These are phyloP conservation scores for Dioszegia crocea DNA, from an alignment of 768 basidiomycete species.

Conservation along the genomic window DNA sequence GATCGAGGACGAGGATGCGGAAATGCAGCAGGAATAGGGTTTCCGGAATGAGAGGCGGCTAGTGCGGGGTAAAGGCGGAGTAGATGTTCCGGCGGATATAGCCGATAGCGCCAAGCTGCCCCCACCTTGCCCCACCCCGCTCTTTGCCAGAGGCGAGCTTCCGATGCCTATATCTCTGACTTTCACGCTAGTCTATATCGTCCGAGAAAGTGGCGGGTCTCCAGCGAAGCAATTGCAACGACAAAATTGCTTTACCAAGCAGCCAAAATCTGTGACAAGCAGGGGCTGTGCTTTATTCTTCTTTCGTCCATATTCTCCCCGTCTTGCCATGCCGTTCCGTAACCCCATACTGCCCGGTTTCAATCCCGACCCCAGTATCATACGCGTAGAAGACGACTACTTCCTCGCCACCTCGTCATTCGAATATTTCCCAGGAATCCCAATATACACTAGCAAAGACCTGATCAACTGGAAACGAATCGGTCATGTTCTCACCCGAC, in stretches of 20 bases:
- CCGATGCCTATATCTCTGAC: neutral
- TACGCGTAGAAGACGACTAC: constrained; percentile 14
- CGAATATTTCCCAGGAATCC: constrained; percentile 27
- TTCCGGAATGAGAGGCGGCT: too few relatives aligned
- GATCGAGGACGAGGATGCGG: too few relatives aligned
- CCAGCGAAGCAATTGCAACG: too few relatives aligned
- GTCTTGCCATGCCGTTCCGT: neutral
- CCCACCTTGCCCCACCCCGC: neutral
- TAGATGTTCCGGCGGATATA: too few relatives aligned
- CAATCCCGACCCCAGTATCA: constrained; percentile 35
- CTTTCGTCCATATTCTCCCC: too few relatives aligned
- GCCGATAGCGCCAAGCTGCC: too few relatives aligned
- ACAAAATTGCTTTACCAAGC: too few relatives aligned
- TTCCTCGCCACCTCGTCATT: constrained; percentile 26
- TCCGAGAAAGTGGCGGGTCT: neutral
- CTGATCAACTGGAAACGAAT: constrained; percentile 21
- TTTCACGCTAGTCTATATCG: too few relatives aligned
- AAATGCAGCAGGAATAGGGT: too few relatives aligned
- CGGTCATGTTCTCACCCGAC: neutral
- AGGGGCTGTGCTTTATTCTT: too few relatives aligned
- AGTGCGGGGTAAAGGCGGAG: too few relatives aligned
- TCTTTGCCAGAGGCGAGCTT: neutral
- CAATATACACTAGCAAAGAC: constrained; percentile 25
- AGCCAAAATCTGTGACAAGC: too few relatives aligned
- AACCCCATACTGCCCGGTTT: constrained; percentile 34